Base-by-base conservation (phyloP, 768 basidiomycete genomes). In the Phylloporus sp. region DNA sequence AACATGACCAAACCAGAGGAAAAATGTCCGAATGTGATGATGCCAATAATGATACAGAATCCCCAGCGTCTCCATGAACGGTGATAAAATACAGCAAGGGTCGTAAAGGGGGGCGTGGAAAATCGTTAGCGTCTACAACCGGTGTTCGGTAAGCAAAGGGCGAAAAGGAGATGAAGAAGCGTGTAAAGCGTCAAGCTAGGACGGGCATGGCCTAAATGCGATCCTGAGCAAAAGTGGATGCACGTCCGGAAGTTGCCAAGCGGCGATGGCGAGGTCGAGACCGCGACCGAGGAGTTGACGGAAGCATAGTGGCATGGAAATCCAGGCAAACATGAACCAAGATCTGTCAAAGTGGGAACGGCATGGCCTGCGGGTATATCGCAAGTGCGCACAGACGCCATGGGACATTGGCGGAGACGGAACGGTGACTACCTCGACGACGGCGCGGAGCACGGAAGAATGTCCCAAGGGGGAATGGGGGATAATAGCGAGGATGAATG, bases 21-120 rank as follows among this genome's bases (percentile, higher is more conserved):
- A n/a, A n/a, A 50, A 48, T 26, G 61, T 64, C 56, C 63, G 48
- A 52, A 43, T 50, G 59, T 38, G 59, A 56, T 52, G 52, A 66
- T 67, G 65, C 64, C 35, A 56, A 67, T 65, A 68, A 66, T 54
- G 62, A 66, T 68, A 68, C 66, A 68, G 37, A 48, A 50, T 44
- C 49, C 48, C 49, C 45, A 35, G 50, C 62, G 56, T 58, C 53
- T 26, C 32, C 26, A 52, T 29, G 33, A 31, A 48, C 50, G 59
- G 46, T 23, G 52, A 62, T 68, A 64, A 46, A 56, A 66, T 62
- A 64, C 60, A 64, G 28, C n/a, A 35, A 38, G 26, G 35, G 48
- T 41, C 27, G 42, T 58, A 66, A 47, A 68, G 46, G 64, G 42
- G 40, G 48, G 52, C 64, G 57, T 64, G 45, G 44, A 55, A 38